Evolutionary conservation across 31 red algal species (phyloP).

Genomic region (Pterothamnion heteromorphum): DNA sequence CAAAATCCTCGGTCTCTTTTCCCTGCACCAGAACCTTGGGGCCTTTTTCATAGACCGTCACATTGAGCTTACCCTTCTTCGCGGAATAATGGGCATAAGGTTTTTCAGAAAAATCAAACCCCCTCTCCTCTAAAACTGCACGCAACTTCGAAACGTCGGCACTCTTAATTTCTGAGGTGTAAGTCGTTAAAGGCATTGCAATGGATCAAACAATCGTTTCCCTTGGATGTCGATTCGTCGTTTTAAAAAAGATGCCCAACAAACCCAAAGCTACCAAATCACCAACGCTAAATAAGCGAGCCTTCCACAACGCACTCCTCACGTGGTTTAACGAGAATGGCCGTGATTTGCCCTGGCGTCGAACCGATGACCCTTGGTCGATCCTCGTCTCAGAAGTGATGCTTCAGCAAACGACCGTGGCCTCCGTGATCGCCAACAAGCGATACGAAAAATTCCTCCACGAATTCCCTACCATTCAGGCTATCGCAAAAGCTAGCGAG

Average conservation of each 20-base stretch:
- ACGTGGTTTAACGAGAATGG: not conserved
- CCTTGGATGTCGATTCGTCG: too few relatives aligned
- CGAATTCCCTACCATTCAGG: constrained; percentile 58
- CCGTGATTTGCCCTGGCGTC: not conserved
- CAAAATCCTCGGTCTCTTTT: not conserved
- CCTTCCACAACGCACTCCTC: not conserved
- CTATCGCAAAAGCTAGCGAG: constrained; percentile 63
- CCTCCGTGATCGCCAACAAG: constrained; percentile 55
- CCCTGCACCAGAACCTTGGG: not conserved
- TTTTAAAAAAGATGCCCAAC: too few relatives aligned
- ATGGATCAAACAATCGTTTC: too few relatives aligned
- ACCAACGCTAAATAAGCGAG: not conserved
- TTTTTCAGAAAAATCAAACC: not conserved
- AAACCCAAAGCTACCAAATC: not conserved
- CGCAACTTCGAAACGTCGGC: not conserved
- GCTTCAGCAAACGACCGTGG: constrained; percentile 90
- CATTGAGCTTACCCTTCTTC: not conserved
- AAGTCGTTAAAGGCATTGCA: too few relatives aligned
- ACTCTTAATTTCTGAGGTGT: not conserved
- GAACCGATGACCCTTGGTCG: constrained; percentile 44
- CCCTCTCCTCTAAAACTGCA: not conserved
- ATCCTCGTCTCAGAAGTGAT: constrained; percentile 86
- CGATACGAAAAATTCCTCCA: constrained; percentile 77
- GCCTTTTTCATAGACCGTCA: not conserved
- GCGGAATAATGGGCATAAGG: not conserved